Evolutionary conservation across 495 filamentous ascomycete genomes (phyloP), one percentile per base, ranked within the genome.

Genomic region (Venustampulla echinocandica): DNA sequence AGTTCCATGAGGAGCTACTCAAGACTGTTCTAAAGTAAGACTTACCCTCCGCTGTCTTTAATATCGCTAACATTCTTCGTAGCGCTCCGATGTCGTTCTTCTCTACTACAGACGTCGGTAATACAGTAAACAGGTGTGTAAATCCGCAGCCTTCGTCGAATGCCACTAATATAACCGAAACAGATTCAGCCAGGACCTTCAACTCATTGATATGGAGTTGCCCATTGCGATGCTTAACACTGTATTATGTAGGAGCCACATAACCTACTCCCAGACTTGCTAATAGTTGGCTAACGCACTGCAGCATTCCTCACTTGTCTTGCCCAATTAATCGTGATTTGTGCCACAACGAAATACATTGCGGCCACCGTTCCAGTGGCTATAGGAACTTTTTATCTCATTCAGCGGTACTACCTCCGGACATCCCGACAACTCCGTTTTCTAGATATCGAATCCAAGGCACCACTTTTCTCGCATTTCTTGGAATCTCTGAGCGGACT

Each of bases 391-490:
- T 20, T 76, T 17, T 76, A 58, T 24, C 3, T 70, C 0, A 44
- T 79, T 2, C 76, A 80, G 45, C 62, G 57, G 9, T 67, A 68
- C 56, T 81, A 81, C 45, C 63, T 80, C 1, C 67, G 71, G 10
- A 75, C 73, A 2, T 75, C 73, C 0, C 68, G 73, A 5, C 78
- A 80, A 48, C 44, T 82, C 2, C 69, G 78, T n/a, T 48, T 81
- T 0, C 55, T 82, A 2, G 77, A 80, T 44, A 67, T 76, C 2
- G 70, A 79, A 47, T 55, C 63, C 7, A 76, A 74, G 48, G 61
- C 66, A 3, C 63, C 62, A 3, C 52, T 73, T 0, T 66, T 62
- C 41, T 57, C 67, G 5, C 60, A 68, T 50, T 70, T 72, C 47
- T 55, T 69, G 18, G 65, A 70, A 49, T 63, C 63, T 0, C 40